Base-by-base conservation (phyloP, 2,329 filamentous ascomycete species). In the Juglanconis juglandina region DNA sequence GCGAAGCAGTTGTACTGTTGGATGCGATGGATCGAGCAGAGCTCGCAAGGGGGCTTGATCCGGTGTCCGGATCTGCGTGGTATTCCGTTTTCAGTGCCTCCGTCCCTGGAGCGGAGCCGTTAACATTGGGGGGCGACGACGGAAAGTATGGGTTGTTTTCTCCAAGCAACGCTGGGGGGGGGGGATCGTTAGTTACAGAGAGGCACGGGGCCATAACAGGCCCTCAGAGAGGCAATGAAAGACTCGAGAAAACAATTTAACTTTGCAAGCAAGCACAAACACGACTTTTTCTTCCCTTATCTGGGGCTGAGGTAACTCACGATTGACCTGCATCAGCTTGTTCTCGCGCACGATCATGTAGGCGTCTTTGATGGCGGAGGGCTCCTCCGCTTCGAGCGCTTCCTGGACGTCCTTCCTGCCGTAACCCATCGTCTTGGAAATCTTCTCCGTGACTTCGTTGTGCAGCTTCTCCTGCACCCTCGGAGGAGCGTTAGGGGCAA, bases 271-370 rank as follows among this genome's bases (percentile, higher is more conserved):
- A 58, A 42, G 48, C 50, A 24, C n/a, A 5, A 34, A 34, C 51
- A 59, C 6, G 37, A n/a, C 14, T 34, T 14, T n/a, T n/a, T 5
- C 41, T 7, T 44, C 14, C 41, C 41, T 11, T 13, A 32, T 11
- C 9, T 8, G 30, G 48, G 48, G 5, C 4, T 42, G 35, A 33
- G 14, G 47, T 49, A 53, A 86, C 91, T 86, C 80, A 96, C 91
- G 92, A 73, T 92, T 96, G 58, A 88, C 88, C 73, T 93, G 90
- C 93, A 98, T 98, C 72, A 98, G 85, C 74, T 97, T 95, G 72
- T 98, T 98, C 75, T 99, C 95, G 56, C 94, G 87, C 33, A 99
- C 92, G 73, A 99, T 99, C 76, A 97, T 88, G 77, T 98, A 99
- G 1, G 95, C 95, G 76, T 99, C 95, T 77, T 99, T 99, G 80